phyloP scores from a whole-genome alignment of 768 basidiomycete species.

The Psilocybe azurescens region DNA sequence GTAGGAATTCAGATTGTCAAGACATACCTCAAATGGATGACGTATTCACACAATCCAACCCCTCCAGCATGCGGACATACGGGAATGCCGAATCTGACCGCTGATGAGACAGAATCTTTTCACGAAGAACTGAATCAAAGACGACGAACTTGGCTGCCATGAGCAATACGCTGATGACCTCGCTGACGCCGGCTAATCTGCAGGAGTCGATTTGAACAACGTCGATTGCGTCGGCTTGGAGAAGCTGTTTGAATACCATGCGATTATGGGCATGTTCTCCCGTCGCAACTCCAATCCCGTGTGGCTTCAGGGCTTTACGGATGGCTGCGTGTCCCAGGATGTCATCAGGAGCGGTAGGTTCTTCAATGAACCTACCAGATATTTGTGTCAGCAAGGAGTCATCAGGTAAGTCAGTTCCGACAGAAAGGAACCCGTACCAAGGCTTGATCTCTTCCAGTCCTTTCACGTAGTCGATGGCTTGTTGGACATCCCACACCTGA shows the following conservation, averaged over 20 bases:
- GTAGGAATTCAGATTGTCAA: not conserved
- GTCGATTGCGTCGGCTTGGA: constrained; percentile 92
- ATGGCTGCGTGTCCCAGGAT: constrained; percentile 85
- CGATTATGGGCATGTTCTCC: constrained; percentile 96
- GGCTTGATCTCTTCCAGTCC: constrained; percentile 82
- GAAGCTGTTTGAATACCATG: constrained; percentile 94
- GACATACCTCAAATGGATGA: constrained; percentile 75
- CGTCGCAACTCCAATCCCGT: constrained; percentile 90
- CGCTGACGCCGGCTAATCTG: constrained; percentile 90
- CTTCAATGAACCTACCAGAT: constrained; percentile 81
- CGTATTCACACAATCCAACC: constrained; percentile 92
- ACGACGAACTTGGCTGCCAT: constrained; percentile 82
- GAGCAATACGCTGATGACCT: constrained; percentile 87
- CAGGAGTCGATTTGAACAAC: constrained; percentile 96
- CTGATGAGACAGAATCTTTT: not conserved
- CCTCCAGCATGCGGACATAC: constrained; percentile 97
- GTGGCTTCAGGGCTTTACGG: constrained; percentile 75
- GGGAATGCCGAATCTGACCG: constrained; percentile 72
- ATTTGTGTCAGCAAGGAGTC: not conserved
- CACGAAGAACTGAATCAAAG: not conserved
- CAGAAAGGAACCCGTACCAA: constrained; percentile 55
- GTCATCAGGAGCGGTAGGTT: constrained; percentile 92
- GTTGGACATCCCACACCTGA: constrained; percentile 93
- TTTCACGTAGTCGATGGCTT: constrained; percentile 92
- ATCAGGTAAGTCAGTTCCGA: not conserved